Evolutionary conservation across 805 yeast species (phyloP).

Genomic region (Wickerhamiella bombiphila): DNA sequence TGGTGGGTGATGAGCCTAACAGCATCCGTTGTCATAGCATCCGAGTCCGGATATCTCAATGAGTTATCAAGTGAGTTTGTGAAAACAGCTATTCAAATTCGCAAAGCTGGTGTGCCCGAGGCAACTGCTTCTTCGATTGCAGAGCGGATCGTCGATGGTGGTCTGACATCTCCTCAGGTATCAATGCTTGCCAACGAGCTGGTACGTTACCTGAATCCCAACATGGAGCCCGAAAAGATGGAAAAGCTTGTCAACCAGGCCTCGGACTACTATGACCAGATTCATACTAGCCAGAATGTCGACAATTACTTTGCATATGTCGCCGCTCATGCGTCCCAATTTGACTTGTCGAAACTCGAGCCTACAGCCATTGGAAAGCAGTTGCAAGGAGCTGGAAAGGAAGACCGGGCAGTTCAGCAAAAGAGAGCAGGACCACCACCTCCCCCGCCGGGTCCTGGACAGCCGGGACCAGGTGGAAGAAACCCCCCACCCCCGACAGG

Average conservation of each 20-base stretch:
- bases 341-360: conserved; percentile 3
- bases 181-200: conserved; percentile 7
- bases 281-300: conserved; percentile 9
- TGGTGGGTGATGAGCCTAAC: too few relatives aligned
- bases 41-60: conserved; percentile 12
- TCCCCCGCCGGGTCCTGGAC: too few relatives aligned
- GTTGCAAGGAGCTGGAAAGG: too few relatives aligned
- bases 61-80: conserved; percentile 7
- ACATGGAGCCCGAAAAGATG: conserved; percentile 3
- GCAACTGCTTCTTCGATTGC: conserved; percentile 11
- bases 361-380: too few relatives aligned
- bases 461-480: too few relatives aligned
- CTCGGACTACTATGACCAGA: conserved; percentile 6
- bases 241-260: conserved; percentile 9
- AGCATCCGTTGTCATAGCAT: too few relatives aligned
- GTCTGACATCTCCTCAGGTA: conserved; percentile 14
- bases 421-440: too few relatives aligned
- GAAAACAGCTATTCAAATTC: conserved; percentile 3
- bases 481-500: too few relatives aligned
- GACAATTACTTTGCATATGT: conserved; percentile 9
- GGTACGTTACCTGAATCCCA: conserved; percentile 3
- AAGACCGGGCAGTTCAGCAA: too few relatives aligned
- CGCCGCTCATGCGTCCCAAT: conserved; percentile 5
- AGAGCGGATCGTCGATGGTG: conserved; percentile 8
- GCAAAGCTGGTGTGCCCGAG: conserved; percentile 5